Base-by-base conservation (phyloP, 2,329 filamentous ascomycete genomes). In the Exophiala bonariae region DNA sequence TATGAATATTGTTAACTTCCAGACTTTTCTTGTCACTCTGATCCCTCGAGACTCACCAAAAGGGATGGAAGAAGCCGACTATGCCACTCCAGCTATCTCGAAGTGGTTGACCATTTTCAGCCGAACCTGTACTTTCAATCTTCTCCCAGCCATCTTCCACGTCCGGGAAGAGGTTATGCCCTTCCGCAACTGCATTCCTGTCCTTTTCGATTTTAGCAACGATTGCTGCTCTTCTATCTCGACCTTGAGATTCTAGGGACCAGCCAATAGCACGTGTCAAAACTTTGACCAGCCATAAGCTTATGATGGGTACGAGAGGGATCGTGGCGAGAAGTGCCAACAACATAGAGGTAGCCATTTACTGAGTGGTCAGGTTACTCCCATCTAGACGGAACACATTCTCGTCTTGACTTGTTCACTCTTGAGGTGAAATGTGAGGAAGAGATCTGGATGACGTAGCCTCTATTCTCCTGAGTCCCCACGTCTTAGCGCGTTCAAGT, bases 61-160 rank as follows among this genome's bases (percentile, higher is more conserved):
- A 99, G 1, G 93, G 93, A 67, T 99, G 93, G 65, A 99, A 96
- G 77, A 99, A 97, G 37, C 89, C 93, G 54, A 97, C 82, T 43
- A 96, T 83, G 23, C 91, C 91, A 52, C 84, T 77, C 87, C 88
- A 96, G 36, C 86, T 77, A 56, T 78, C 73, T 49, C 78, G 74
- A 9, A 65, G 62, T 47, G 64, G 40, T 20, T 47, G 66, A 36
- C 67, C 74, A 55, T 73, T 75, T 38, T 66, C 63, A 18, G 71
- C 69, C 38, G 65, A 69, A 31, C 71, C 72, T 61, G 66, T 67
- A 54, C 65, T 73, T 49, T 85, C 80, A 18, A 89, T 76, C 59
- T 82, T 83, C 65, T 88, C 83, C 84, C 85, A 88, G 41, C 83
- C 81, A 54, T 86, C 82, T 22, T 78, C 72, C 42, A 64, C 59